Conservation (phyloP, 2,329 filamentous ascomycete species). For the Coleophoma eucalyptorum region DNA sequence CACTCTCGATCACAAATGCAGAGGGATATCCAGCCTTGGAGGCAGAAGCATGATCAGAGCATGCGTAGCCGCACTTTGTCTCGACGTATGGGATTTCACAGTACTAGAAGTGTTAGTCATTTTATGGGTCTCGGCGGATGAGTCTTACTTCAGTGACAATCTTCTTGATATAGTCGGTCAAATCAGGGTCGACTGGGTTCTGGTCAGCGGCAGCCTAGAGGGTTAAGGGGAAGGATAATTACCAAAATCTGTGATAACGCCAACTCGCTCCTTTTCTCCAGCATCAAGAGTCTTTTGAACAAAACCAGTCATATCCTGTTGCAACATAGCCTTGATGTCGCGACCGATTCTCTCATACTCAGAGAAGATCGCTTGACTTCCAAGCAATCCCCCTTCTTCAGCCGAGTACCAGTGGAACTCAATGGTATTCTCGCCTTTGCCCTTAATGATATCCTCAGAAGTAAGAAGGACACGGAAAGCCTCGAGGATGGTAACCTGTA, state of each 20-base stretch:
- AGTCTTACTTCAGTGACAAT: constrained; percentile 63
- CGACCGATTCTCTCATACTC: constrained; percentile 69
- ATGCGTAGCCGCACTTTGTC: constrained; percentile 87
- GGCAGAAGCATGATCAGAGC: constrained; percentile 71
- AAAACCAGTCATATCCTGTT: constrained; percentile 97
- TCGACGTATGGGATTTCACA: constrained; percentile 83
- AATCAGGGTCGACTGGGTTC: constrained; percentile 62
- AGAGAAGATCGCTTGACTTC: constrained; percentile 85
- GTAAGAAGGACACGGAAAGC: constrained; percentile 77
- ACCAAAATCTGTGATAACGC: constrained; percentile 81
- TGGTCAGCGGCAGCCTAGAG: neutral
- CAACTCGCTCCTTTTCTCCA: constrained; percentile 79
- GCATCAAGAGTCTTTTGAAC: constrained; percentile 78
- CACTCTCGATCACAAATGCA: constrained; percentile 73
- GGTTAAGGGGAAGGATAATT: no score
- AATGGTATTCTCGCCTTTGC: constrained; percentile 77
- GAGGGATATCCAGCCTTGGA: constrained; percentile 72
- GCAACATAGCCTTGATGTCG: constrained; percentile 91
- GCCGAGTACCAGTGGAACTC: constrained; percentile 98
- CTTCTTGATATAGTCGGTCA: constrained; percentile 89
- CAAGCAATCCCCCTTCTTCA: constrained; percentile 83
- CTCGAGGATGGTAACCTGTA: constrained; percentile 77
- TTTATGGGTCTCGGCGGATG: neutral
- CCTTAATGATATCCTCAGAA: constrained; percentile 64
- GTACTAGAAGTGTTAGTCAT: constrained; percentile 48